Evolutionary conservation across 2,329 filamentous ascomycete species (phyloP).

Genomic region (Celoporthe dispersa): DNA sequence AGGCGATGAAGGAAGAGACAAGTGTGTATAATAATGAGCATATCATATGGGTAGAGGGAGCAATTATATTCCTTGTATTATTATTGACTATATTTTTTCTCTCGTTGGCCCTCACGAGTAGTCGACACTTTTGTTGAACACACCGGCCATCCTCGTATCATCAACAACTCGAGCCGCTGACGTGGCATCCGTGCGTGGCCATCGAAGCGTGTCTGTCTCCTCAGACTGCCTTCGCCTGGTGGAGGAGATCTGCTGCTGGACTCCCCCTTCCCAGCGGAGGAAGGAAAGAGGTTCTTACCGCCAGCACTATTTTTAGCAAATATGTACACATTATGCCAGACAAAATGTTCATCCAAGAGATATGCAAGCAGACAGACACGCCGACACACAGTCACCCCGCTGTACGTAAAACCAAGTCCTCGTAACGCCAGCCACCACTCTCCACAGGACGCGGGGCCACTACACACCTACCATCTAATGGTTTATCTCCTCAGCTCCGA

Average conservation of each 20-base stretch:
- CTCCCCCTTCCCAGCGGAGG: not conserved
- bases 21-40: not conserved
- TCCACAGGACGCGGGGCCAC: not conserved
- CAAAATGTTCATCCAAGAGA: not conserved
- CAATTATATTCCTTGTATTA: not conserved
- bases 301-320: not conserved
- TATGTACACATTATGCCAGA: not conserved
- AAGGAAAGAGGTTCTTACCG: not conserved
- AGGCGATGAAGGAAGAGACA: not conserved
- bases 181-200: not conserved
- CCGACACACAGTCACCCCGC: too few species aligned
- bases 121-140: not conserved
- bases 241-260: not conserved
- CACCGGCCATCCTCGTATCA: not conserved
- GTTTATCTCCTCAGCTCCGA: not conserved
- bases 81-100: not conserved
- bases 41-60: not conserved
- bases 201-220: not conserved
- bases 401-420: not conserved
- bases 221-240: not conserved
- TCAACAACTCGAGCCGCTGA: not conserved
- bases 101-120: too few species aligned
- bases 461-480: not conserved
- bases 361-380: not conserved
- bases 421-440: not conserved